Evolutionary conservation across 2,329 filamentous ascomycete genomes (phyloP), one percentile per base, ranked within the genome.

Genomic region (Ilyonectria mors-panacis): DNA sequence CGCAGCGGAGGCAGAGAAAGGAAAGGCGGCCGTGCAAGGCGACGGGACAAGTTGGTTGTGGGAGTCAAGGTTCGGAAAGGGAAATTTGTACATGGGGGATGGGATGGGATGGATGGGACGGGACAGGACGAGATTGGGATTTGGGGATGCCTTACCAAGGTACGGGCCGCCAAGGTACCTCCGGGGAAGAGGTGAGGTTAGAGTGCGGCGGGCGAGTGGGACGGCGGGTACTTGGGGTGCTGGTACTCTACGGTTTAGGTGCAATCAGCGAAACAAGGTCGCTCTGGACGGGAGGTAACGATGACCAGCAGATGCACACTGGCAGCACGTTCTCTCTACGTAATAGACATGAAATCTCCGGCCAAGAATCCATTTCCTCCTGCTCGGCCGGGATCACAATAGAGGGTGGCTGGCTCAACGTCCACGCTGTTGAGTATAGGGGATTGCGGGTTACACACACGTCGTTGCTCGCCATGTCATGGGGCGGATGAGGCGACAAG

Each of bases 51-150:
- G 60, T 59, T 59, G 45, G 63, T 48, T 53, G 65, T 45, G 64
- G 61, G 54, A 64, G 57, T 60, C 61, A 65, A 68, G 65, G 65
- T 65, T 68, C 33, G 50, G 50, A 48, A 65, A 59, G 56, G 56
- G 62, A 65, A 65, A 65, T 65, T 65, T 65, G 61, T 53, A 65
- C 63, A 66, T 66, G 63, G 63, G 59, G 59, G 51, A 59, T 60
- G 63, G 37, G 51, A 58, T 60, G 57, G 37, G 51, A 58, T 60
- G 57, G 39, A 57, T 57, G 53, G 56, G 35, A 44, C 28, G 47
- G 58, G 19, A 65, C 42, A 60, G 57, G 63, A 65, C 61, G 58
- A 60, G 53, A 60, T 56, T 62, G 57, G 57, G 58, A 66, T 62
- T 51, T 62, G 58, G 63, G 48, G 63, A 51, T 57, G 42, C 44